A percentile compares a stretch with the other conserved stretches of the same genome.
Evolutionary conservation across 2,329 filamentous ascomycete genomes (phyloP).

Genomic region (Dothistroma pini): DNA sequence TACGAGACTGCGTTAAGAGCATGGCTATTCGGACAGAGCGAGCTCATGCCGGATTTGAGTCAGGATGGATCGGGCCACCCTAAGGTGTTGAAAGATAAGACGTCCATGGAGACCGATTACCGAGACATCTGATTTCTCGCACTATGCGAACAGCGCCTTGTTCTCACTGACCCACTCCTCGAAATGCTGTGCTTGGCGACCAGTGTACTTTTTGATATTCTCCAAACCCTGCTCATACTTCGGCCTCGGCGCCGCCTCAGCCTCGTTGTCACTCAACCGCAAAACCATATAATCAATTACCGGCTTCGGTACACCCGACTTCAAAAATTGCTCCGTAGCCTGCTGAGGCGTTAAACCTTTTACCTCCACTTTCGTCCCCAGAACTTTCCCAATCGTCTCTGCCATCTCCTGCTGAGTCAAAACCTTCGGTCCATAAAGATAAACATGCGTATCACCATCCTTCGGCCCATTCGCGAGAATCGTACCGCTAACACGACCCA

Average conservation of each 20-base stretch:
- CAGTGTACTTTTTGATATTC: conserved; percentile 36
- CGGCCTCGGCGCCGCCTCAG: not conserved
- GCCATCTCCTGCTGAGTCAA: conserved; percentile 33
- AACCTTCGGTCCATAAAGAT: conserved; percentile 39
- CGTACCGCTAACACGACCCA: conserved; percentile 43
- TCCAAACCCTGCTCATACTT: conserved; percentile 23
- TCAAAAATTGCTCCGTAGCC: conserved; percentile 11
- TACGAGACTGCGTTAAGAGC: not conserved
- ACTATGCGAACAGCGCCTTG: conserved; percentile 15
- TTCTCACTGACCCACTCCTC: conserved; percentile 37
- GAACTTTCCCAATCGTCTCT: conserved; percentile 29
- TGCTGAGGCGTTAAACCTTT: conserved; percentile 24
- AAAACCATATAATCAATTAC: conserved; percentile 20
- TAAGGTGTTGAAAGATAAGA: not conserved
- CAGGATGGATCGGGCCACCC: not conserved
- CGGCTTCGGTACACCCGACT: conserved; percentile 11
- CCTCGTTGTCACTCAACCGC: conserved; percentile 7
- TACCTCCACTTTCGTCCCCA: conserved; percentile 36
- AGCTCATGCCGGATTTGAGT: not conserved
- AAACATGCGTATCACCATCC: conserved; percentile 33
- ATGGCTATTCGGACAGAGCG: not conserved
- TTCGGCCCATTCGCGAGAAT: conserved; percentile 37
- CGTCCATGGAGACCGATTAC: not conserved
- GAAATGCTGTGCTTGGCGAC: conserved; percentile 30
- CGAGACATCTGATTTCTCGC: not conserved